Base-by-base conservation (phyloP, 2,329 filamentous ascomycete species). In the Cercospora beticola region DNA sequence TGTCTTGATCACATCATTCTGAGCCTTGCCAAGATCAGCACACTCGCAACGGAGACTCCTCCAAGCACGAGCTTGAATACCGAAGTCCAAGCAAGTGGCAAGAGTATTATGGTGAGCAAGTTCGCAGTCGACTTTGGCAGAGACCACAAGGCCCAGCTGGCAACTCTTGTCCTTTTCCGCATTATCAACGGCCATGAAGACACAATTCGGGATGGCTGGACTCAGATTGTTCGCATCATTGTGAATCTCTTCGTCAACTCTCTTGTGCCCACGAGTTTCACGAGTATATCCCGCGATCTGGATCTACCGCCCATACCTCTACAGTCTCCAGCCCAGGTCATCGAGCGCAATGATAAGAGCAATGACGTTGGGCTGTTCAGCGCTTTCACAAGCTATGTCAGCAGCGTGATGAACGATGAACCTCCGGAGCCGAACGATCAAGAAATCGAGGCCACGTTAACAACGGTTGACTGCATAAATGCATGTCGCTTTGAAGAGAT, bases 361-460 rank as follows among this genome's bases (percentile, higher is more conserved):
- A 88, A 85, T 67, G 95, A 99, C 30, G 89, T 89, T 2, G 93
- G 95, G 5, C 87, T 99, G 61, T 93, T 99, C 78, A 97, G 94
- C 4, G 93, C 94, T 0, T 92, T 99, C 75, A 96, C 94, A 0
- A 97, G 92, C 5, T 99, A 98, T 76, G 93, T 99, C 33, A 97
- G 94, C n/a, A 98, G 94, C 79, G 98, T 99, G 78, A 95, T 96
- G 52, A 96, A 95, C 10, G 95, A 98, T 79, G 95, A 99, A 77
- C 95, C 95, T 12, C 95, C 95, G 0, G 95, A 99, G 81, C 95
- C 95, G 2, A 98, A 95, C 1, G 93, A 98, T 72, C 94, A 98
- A 78, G 95, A 99, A 79, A 86, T 99, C 31, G 95, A 99, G 76
- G 97, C 95, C 77, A 98, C 95, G 0, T 84, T 99, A 9, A 95